phyloP scores from a whole-genome alignment of 2,329 filamentous ascomycete species.

The Hypoxylon sp. region DNA sequence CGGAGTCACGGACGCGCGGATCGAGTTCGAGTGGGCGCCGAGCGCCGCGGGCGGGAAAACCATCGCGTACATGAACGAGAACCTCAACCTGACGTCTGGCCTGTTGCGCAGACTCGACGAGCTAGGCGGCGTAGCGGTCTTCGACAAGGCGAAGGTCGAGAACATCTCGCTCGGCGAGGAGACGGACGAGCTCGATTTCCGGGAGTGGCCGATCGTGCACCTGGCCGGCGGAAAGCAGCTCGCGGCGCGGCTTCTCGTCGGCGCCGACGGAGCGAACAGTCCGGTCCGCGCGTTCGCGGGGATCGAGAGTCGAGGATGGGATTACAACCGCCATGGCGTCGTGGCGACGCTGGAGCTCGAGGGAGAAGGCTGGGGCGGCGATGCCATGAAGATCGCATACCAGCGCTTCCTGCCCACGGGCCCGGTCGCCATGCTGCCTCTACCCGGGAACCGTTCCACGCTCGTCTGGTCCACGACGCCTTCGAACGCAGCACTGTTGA shows the following conservation, averaged over 20 bases:
- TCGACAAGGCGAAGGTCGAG: conserved; percentile 80
- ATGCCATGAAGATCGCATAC: conserved; percentile 78
- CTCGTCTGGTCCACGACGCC: conserved; percentile 96
- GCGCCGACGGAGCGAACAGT: conserved; percentile 94
- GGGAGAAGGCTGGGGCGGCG: conserved; percentile 63
- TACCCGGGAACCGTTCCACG: conserved; percentile 83
- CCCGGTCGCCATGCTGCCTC: conserved; percentile 87
- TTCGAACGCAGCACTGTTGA: conserved; percentile 78
- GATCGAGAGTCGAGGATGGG: conserved; percentile 88
- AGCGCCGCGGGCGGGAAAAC: conserved; percentile 59
- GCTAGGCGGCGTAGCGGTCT: conserved; percentile 73
- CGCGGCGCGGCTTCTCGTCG: conserved; percentile 84
- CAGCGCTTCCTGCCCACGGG: conserved; percentile 95
- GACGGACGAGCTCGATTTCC: conserved; percentile 75
- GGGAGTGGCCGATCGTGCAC: conserved; percentile 85
- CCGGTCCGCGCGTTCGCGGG: conserved; percentile 89
- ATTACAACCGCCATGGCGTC: conserved; percentile 89
- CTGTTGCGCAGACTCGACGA: conserved; percentile 76
- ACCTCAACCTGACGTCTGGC: conserved; percentile 84
- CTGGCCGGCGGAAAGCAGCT: conserved; percentile 74
- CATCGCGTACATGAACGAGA: conserved; percentile 97
- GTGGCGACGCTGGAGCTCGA: conserved; percentile 86
- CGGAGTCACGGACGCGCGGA: conserved; percentile 83
- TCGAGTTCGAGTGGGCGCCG: conserved; percentile 82
- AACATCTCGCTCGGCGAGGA: conserved; percentile 79